Evolutionary conservation across 1,284 basidiomycete species (phyloP), one percentile per base, ranked within the genome.

Genomic region (Pseudozyma flocculosa): DNA sequence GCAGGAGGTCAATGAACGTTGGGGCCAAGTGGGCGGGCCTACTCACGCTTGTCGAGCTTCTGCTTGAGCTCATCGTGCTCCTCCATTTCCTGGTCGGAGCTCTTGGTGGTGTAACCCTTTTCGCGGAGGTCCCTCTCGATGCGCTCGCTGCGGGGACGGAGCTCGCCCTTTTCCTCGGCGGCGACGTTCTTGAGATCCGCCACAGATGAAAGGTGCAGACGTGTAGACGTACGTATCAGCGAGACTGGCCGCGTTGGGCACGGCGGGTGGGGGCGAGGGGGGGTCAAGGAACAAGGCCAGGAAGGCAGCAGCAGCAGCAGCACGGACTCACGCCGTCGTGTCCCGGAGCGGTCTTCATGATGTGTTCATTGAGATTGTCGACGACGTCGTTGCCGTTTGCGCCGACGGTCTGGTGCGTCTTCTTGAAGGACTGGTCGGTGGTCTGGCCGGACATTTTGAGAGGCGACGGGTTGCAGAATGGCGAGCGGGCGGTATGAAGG

Each of bases 391-490:
- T 41, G 41, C 57, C 61, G 43, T 55, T 55, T 17, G 56, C 61
- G n/a, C 61, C 61, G n/a, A 64, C 56, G 36, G 55, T 50, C 37
- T 64, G 61, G 48, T 60, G 53, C 18, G 57, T 60, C 48, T 64
- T 64, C 41, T 64, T 64, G 53, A 64, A 64, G 17, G 46, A 24
- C 18, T 55, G 42, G 48, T 64, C 61, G 26, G 53, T 64, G 45
- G 56, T 60, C 10, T 64, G 54, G 48, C 45, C 47, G 15, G 48
- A 50, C 61, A 58, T 58, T 7, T 9, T 62, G 38, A 17, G 19
- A 15, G 21, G 9, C 21, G 29, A n/a, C n/a, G n/a, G n/a, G n/a
- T n/a, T n/a, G n/a, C n/a, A n/a, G n/a, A n/a, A n/a, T n/a, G n/a
- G n/a, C n/a, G n/a, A n/a, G n/a, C n/a, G n/a, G n/a, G n/a, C n/a